Evolutionary conservation across 768 basidiomycete genomes (phyloP), one percentile per base, ranked within the genome.

Genomic region (Termitomyces titanicus): DNA sequence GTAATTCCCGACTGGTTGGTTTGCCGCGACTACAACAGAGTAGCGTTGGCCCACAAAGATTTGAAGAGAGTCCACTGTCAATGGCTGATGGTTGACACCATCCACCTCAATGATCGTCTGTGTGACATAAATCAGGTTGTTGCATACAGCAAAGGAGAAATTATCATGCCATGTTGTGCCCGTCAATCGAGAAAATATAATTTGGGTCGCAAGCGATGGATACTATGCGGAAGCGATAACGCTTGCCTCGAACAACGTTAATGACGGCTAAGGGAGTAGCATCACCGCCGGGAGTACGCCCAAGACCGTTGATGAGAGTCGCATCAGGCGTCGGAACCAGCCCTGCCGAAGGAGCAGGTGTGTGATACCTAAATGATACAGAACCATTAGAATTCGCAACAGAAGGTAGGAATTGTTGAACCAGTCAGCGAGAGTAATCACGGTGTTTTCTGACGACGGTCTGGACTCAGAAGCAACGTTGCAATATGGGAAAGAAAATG

Each of bases 161-260:
- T 33, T 3, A 15, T 20, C 49, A 40, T 50, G n/a, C 74, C 70
- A 81, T 62, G 5, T 64, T 62, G 54, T 80, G 79, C 15, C 70
- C 69, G 57, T 79, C 76, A 22, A 81, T 74, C 2, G 72, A 66
- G 60, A 81, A 79, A 38, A 64, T 65, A 59, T 70, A 78, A 34
- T 63, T 65, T n/a, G 66, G 62, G 48, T 64, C 66, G 61, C 69
- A 72, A 25, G 67, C 64, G 52, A 69, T 58, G 38, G 66, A 66
- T 42, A 74, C 55, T 13, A 74, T 51, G 11, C 75, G 69, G 55
- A 71, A 63, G 20, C 73, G 69, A 51, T 74, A 75, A 13, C 75
- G 64, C 50, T 64, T 66, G 1, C 69, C 66, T 3, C 45, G 48
- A 11, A 65, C 53, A 24, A 77, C 77, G 6, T 64, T 66, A 40